A percentile compares a stretch with the other conserved stretches of the same genome.
phyloP scores from a whole-genome alignment of 306 rosid species.

The Acacia melanoxylon region DNA sequence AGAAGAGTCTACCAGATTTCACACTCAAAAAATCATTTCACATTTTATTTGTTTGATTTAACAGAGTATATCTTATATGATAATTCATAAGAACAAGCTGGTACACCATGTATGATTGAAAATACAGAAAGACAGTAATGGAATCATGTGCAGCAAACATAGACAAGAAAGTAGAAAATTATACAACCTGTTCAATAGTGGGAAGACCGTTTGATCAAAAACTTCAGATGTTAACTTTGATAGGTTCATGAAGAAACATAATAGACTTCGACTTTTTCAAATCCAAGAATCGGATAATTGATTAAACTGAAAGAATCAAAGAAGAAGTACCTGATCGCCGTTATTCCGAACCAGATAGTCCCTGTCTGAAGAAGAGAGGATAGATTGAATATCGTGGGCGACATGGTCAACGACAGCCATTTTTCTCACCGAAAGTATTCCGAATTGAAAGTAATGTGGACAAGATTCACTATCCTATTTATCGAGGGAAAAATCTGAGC shows the following conservation, averaged over 20 bases:
- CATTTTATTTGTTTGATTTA: neutral
- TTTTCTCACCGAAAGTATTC: neutral
- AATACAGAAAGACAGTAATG: too few relatives aligned
- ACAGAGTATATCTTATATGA: neutral
- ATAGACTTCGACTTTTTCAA: neutral
- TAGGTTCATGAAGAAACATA: neutral
- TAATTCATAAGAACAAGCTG: neutral
- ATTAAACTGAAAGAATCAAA: neutral
- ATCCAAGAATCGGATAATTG: neutral
- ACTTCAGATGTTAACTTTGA: neutral
- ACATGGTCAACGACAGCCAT: conserved; percentile 25
- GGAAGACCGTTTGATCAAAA: neutral
- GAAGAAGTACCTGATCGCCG: conserved; percentile 55
- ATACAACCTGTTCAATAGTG: neutral
- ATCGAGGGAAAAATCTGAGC: too few relatives aligned
- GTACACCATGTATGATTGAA: neutral
- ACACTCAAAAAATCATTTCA: neutral
- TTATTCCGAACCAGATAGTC: conserved; percentile 61
- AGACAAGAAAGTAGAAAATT: neutral
- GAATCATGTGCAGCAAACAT: neutral
- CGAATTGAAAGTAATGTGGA: neutral
- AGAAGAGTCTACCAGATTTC: neutral
- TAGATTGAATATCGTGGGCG: conserved; percentile 39
- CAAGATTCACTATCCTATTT: too few relatives aligned
- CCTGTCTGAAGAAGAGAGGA: conserved; percentile 55